phyloP scores from a whole-genome alignment of 2,329 filamentous ascomycete genomes.

The Arthroderma sp. region DNA sequence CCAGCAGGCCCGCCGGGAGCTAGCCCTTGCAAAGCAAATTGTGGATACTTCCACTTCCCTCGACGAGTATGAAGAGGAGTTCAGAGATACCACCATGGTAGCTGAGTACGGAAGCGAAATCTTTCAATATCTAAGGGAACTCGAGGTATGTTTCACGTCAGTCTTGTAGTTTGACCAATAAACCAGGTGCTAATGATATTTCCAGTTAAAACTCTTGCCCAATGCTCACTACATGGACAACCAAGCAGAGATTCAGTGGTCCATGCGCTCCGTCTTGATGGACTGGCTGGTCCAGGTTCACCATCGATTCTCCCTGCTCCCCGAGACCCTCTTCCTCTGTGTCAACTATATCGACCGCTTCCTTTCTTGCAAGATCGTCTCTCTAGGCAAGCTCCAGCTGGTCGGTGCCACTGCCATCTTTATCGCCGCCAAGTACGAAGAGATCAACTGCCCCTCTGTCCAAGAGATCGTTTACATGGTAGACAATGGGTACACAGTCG shows the following conservation, averaged over 20 bases:
- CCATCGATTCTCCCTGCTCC: slow-evolving; percentile 75
- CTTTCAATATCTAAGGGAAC: slow-evolving; percentile 76
- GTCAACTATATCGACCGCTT: slow-evolving; percentile 98
- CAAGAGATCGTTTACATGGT: slow-evolving; percentile 98
- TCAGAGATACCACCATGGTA: slow-evolving; percentile 94
- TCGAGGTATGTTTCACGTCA: slow-evolving; percentile 55
- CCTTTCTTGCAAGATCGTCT: slow-evolving; percentile 86
- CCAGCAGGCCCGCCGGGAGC: slow-evolving; percentile 56
- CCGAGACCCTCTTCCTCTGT: slow-evolving; percentile 86
- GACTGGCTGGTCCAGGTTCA: slow-evolving; percentile 98
- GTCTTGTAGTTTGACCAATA: neutral
- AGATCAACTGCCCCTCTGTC: slow-evolving; percentile 94
- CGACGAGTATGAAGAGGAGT: slow-evolving; percentile 68
- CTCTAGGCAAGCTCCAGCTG: slow-evolving; percentile 84
- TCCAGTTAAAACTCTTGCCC: slow-evolving; percentile 64
- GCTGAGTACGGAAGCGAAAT: slow-evolving; percentile 95
- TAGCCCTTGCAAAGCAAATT: slow-evolving; percentile 53
- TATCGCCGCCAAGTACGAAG: slow-evolving; percentile 94
- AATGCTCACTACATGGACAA: slow-evolving; percentile 93
- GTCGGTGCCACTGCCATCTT: slow-evolving; percentile 94
- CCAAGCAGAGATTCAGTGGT: slow-evolving; percentile 97
- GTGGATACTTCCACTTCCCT: slow-evolving; percentile 59
- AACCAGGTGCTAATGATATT: neutral
- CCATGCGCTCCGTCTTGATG: slow-evolving; percentile 93
- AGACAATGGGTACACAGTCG: slow-evolving; percentile 72